Base-by-base conservation (phyloP, 345 rosid genomes). In the Ceriops zippeliana region DNA sequence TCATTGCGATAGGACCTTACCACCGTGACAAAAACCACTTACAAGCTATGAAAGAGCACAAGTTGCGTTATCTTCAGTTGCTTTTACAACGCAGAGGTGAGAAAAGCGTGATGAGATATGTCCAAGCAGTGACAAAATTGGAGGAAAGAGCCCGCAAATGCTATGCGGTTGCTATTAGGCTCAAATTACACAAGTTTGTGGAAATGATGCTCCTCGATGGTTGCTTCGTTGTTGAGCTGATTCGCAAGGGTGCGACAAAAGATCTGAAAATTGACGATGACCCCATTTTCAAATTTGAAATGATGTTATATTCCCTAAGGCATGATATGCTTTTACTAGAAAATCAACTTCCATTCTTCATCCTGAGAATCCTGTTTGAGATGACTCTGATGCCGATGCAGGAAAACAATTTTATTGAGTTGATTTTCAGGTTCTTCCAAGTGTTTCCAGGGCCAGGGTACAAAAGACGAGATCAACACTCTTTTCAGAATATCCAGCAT, bases 331-430 rank as follows among this genome's bases (percentile, higher is more conserved):
- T 76, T 5, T 35, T 70, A 7, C 7, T 76, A 0, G 69, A 76
- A 51, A 76, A 67, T 49, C 75, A 71, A 10, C 76, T 76, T 67
- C 75, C 79, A 1, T 71, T 76, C 63, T 76, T 66, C 30, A 46
- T 71, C 24, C 46, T 71, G 6, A n/a, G 6, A 16, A 9, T 58
- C 35, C 17, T 75, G 34, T 75, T 58, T 59, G 17, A 6, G 19
- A 53, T 66, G 68, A 66, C 66, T 21, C 20, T 1, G 38, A 27
- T 11, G 13, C 20, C 21, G 0, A 15, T 20, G 4, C 26, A 57
- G 8, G 10, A 21, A 20, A 3, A 9, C 21, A 10, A 6, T 3
- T 52, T 65, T 38, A 7, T 49, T 22, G 2, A 34, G 10, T 19
- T 31, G 32, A 38, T 69, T 26, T 20, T 26, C 10, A 0, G 11